phyloP scores from a whole-genome alignment of 345 rosid species.

The Eucalyptus erythrocorys region DNA sequence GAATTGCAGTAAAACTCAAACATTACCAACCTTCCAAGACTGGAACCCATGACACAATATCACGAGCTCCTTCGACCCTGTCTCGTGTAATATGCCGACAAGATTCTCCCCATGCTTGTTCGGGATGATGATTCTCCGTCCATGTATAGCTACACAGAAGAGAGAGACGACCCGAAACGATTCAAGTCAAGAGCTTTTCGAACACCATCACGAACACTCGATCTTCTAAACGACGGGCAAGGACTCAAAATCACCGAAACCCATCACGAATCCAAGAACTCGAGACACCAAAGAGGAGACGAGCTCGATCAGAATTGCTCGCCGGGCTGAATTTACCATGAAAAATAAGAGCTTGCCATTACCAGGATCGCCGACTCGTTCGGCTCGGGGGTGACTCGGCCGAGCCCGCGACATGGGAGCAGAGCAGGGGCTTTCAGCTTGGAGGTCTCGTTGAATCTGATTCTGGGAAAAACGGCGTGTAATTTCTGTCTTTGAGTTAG shows the following conservation, averaged over 20 bases:
- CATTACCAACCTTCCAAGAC: constrained; percentile 50
- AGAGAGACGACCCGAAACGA: background rate
- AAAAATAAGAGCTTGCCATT: background rate
- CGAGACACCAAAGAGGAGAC: background rate
- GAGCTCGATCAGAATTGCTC: background rate
- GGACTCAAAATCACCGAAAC: background rate
- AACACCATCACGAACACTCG: background rate
- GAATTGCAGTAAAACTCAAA: background rate
- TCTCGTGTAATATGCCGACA: constrained; percentile 64
- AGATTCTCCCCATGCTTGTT: constrained; percentile 70
- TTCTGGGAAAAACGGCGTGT: background rate
- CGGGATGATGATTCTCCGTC: constrained; percentile 27
- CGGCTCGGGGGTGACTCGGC: background rate
- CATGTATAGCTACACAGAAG: background rate
- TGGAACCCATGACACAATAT: constrained; percentile 83
- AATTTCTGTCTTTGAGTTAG: background rate
- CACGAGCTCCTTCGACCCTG: constrained; percentile 63
- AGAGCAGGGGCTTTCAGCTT: background rate
- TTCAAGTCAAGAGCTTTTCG: background rate
- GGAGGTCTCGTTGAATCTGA: background rate
- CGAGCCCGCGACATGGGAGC: background rate
- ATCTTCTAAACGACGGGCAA: background rate
- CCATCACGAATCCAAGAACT: background rate
- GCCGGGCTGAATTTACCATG: background rate
- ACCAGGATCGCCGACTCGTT: background rate